Conservation (phyloP, 2,329 filamentous ascomycete species). For the Talaromyces rugulosus region DNA sequence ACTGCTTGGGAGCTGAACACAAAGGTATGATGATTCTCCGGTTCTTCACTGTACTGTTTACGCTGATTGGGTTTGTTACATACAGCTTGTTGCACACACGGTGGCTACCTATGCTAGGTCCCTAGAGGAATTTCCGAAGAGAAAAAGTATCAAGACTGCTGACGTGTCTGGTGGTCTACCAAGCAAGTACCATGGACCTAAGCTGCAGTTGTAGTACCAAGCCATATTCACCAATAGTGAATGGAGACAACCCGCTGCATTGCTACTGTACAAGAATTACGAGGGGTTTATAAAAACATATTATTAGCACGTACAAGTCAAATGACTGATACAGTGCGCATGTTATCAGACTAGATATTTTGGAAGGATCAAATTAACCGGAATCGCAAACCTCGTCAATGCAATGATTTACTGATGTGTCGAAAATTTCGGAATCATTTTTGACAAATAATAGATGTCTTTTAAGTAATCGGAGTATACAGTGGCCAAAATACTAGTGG, state of each 20-base stretch:
- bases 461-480: not conserved
- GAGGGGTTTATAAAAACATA: not conserved
- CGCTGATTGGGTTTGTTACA: constrained; percentile 7
- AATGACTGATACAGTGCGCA: too few relatives aligned
- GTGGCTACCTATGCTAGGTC: constrained; percentile 66
- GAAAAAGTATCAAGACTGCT: constrained; percentile 24
- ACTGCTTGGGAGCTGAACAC: constrained; percentile 54
- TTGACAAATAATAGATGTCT: not conserved
- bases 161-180: not conserved
- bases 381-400: not conserved
- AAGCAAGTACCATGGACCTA: constrained; percentile 12
- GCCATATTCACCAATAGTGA: not conserved
- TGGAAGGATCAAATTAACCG: not conserved
- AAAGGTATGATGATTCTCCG: constrained; percentile 31
- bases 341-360: not conserved
- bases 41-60: not conserved
- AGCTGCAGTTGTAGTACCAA: constrained; percentile 8
- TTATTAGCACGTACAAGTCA: not conserved
- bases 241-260: not conserved
- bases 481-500: not conserved
- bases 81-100: constrained; percentile 58
- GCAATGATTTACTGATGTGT: not conserved
- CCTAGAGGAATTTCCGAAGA: constrained; percentile 62
- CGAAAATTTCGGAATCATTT: not conserved
- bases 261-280: not conserved